Evolutionary conservation across 495 filamentous ascomycete species (phyloP).

Genomic region (Extremus antarcticus): DNA sequence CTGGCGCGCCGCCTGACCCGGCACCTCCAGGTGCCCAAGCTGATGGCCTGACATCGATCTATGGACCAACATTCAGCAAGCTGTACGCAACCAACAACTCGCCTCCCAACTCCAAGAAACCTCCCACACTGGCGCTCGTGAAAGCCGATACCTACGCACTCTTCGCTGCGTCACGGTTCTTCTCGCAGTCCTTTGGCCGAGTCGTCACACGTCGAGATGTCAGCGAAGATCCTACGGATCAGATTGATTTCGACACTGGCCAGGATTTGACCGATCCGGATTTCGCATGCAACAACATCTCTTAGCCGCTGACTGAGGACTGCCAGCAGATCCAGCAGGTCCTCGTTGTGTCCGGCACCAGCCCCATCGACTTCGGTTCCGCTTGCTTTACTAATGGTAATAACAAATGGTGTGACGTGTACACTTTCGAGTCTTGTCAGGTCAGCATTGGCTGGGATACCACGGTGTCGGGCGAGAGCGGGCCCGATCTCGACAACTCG

Average conservation of each 20-base stretch:
- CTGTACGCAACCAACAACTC: neutral
- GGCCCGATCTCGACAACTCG: neutral
- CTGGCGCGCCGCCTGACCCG: neutral
- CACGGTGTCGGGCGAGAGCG: neutral
- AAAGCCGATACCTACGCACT: neutral
- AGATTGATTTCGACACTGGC: neutral
- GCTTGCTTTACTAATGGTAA: neutral
- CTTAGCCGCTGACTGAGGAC: neutral
- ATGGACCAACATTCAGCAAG: neutral
- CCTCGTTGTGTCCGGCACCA: neutral
- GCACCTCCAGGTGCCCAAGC: too few relatives aligned
- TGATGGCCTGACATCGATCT: neutral
- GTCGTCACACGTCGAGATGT: neutral
- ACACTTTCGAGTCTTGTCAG: neutral
- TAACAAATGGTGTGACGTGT: neutral
- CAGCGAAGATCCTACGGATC: neutral
- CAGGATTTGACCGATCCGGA: neutral
- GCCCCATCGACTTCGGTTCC: neutral
- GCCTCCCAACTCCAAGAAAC: neutral
- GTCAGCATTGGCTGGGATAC: neutral
- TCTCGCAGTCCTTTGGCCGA: neutral
- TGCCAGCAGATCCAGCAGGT: neutral
- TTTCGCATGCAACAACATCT: neutral
- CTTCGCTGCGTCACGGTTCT: neutral
- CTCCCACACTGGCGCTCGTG: neutral